Base-by-base conservation (phyloP, 2,329 filamentous ascomycete species). In the Sporothrix inflata region DNA sequence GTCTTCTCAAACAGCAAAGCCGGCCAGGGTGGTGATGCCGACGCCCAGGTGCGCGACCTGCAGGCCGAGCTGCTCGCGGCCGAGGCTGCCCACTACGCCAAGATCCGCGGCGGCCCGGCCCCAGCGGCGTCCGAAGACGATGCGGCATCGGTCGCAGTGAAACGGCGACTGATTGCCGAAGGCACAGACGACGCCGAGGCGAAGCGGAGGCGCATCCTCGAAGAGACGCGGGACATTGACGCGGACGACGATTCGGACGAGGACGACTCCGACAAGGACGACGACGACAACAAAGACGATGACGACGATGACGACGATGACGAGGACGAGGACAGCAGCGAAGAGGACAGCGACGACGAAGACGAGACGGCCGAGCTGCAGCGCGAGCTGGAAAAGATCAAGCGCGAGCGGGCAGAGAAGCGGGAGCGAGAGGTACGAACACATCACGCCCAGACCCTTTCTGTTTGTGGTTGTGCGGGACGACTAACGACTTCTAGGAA, bases 321-420 rank as follows among this genome's bases (percentile, higher is more conserved):
- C 34, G 88, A 87, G 60, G 84, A 79, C 11, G 87, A 85, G 69
- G 85, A 88, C 61, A 89, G 86, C 75, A 88, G 86, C 76, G 88
- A 75, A 75, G 94, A 97, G 80, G 93, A 93, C 8, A 90, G 91
- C 47, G 85, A 87, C 61, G 84, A 89, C 74, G 89, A 94, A 76
- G 94, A 97, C 76, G 93, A 95, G 77, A 92, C 93, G 5, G 94
- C 94, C 0, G 94, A 97, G 80, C 84, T 99, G 75, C 93, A 97
- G 87, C 89, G 95, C 57, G 96, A 99, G 80, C 83, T 99, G 61
- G 95, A 97, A 79, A 96, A 97, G 80, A 97, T 99, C 80, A 93
- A 97, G 80, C 90, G 90, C 74, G 94, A 97, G 81, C 86, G 94
- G 70, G 91, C 92, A 1, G 94, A 92, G 79, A 91, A 93, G 80